Evolutionary conservation across 768 basidiomycete genomes (phyloP).

Genomic region (Leccinellum rugosiceps): DNA sequence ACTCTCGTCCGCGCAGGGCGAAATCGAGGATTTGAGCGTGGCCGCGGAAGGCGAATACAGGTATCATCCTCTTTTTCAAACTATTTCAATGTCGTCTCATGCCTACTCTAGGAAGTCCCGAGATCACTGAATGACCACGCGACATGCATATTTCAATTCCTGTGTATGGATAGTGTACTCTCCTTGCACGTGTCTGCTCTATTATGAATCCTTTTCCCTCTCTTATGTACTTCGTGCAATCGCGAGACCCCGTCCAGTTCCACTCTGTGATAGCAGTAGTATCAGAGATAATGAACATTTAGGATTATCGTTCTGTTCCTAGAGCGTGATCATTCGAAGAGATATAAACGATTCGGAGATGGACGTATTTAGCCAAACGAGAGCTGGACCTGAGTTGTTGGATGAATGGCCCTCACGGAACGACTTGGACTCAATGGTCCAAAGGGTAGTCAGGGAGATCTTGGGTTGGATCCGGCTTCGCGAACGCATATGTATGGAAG

Average conservation of each 20-base stretch:
- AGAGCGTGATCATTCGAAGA: not conserved
- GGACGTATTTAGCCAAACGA: no score
- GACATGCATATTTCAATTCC: conserved; percentile 1
- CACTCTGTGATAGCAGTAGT: not conserved
- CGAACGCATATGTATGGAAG: no score
- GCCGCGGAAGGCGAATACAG: conserved; percentile 96
- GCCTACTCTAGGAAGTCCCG: conserved; percentile 66
- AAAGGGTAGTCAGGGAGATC: no score
- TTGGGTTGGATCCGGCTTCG: no score
- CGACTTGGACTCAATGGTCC: no score
- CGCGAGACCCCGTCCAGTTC: conserved; percentile 1
- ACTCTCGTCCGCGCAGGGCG: conserved; percentile 78
- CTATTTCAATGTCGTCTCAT: conserved; percentile 1
- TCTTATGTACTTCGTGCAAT: conserved; percentile 13
- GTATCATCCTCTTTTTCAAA: conserved; percentile 33
- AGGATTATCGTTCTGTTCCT: not conserved
- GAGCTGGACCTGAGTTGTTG: no score
- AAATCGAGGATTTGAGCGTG: conserved; percentile 89
- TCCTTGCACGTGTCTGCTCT: conserved; percentile 1
- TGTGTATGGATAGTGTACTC: conserved; percentile 8
- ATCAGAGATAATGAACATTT: not conserved
- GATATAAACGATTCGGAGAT: no score
- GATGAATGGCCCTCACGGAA: no score
- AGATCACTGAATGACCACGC: conserved; percentile 61
- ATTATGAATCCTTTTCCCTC: conserved; percentile 3